Evolutionary conservation across 257 asterid species (phyloP).

Genomic region (Nicotiana knightiana): DNA sequence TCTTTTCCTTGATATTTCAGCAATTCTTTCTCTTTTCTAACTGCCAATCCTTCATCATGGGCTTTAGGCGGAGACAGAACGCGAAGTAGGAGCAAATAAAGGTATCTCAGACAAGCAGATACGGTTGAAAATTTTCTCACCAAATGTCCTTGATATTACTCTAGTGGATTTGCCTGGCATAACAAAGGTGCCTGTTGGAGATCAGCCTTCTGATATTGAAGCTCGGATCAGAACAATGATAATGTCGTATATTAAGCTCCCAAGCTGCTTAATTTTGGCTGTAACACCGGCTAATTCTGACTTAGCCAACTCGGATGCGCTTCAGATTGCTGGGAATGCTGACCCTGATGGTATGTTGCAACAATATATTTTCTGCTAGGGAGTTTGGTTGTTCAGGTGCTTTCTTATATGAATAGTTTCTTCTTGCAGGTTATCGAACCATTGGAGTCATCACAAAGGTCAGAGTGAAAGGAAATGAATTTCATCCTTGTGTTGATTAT

Average conservation of each 20-base stretch:
- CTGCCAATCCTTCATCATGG: neutral
- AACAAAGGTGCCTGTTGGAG: conserved; percentile 95
- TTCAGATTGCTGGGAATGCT: conserved; percentile 93
- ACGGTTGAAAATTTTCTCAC: conserved; percentile 79
- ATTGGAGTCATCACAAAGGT: conserved; percentile 98
- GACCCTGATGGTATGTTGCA: conserved; percentile 78
- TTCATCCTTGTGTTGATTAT: neutral
- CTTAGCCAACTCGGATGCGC: conserved; percentile 96
- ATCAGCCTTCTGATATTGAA: conserved; percentile 96
- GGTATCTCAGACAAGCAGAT: conserved; percentile 87
- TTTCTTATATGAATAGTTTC: conserved; percentile 8
- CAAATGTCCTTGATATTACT: conserved; percentile 88
- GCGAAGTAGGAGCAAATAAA: conserved; percentile 83
- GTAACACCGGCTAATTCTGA: conserved; percentile 97
- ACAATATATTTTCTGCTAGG: neutral
- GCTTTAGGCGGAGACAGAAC: conserved; percentile 75
- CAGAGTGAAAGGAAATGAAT: neutral
- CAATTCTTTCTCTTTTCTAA: conserved; percentile 10
- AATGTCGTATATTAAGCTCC: conserved; percentile 66
- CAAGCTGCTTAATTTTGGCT: conserved; percentile 78
- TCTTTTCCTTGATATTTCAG: neutral
- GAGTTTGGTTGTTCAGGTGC: conserved; percentile 1
- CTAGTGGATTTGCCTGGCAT: conserved; percentile 97
- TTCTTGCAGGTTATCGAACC: conserved; percentile 77
- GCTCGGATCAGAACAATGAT: conserved; percentile 92